Evolutionary conservation across 73 alveolate species (phyloP).

Genomic region (Diophrys sp.): DNA sequence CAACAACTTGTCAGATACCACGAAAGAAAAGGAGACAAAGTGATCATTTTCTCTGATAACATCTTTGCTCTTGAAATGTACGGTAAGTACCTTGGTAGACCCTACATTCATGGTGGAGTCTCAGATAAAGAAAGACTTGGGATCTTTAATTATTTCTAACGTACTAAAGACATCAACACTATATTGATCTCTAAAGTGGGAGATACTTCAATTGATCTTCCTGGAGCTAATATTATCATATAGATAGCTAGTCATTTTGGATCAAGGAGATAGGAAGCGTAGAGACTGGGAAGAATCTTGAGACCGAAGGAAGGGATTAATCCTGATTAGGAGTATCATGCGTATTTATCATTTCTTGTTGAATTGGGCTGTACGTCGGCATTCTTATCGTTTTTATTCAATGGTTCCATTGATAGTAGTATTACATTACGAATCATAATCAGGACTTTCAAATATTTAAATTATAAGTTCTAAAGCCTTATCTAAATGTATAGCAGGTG

Average conservation of each 20-base stretch:
- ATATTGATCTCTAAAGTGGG: conserved; percentile 93
- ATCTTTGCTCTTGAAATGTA: conserved; percentile 78
- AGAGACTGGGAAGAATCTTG: conserved; percentile 95
- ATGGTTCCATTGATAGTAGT: too few species aligned
- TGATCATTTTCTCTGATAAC: conserved; percentile 93
- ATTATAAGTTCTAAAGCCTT: too few species aligned
- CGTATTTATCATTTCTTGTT: too few species aligned
- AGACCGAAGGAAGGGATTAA: conserved; percentile 83
- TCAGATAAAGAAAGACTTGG: conserved; percentile 62
- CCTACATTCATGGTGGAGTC: conserved; percentile 68
- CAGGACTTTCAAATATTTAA: too few species aligned
- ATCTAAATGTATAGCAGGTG: too few species aligned
- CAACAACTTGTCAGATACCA: conserved; percentile 59
- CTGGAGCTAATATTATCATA: conserved; percentile 94
- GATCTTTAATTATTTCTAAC: conserved; percentile 59
- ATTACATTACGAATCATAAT: too few species aligned
- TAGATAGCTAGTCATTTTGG: conserved; percentile 95
- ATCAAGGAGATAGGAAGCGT: conserved; percentile 95
- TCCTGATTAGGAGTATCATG: conserved; percentile 73
- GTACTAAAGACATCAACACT: conserved; percentile 66
- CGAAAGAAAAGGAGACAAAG: conserved; percentile 88
- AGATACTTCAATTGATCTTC: conserved; percentile 96
- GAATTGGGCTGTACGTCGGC: too few species aligned
- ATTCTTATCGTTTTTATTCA: too few species aligned
- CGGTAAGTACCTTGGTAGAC: conserved; percentile 52